A percentile compares a stretch with the other conserved stretches of the same genome.
These are phyloP conservation scores for Lotmaria passim DNA, from an alignment of 208 protist genomes.

Conservation along the genomic window DNA sequence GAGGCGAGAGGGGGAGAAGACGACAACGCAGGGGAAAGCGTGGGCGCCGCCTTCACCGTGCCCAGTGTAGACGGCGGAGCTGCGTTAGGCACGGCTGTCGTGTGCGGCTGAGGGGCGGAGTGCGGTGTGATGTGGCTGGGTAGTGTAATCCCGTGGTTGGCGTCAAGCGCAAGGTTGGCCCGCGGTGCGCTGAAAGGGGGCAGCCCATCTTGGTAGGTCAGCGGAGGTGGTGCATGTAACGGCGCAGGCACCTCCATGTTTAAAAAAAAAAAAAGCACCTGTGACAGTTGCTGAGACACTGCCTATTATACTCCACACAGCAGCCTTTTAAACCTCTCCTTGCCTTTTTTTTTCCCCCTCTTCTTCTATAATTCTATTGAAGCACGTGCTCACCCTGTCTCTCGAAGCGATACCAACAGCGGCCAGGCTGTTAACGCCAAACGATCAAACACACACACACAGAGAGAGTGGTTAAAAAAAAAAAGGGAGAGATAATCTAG, in stretches of 20 bases:
- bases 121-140: neutral
- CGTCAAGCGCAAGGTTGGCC: neutral
- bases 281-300: neutral
- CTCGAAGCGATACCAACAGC: no score
- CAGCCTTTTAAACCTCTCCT: no score
- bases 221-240: constrained; percentile 8
- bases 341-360: no score
- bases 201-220: constrained; percentile 11
- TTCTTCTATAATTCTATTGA: no score
- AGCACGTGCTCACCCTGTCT: no score
- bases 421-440: no score
- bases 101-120: neutral
- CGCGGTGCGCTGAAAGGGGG: constrained; percentile 14
- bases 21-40: neutral
- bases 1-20: neutral
- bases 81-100: neutral
- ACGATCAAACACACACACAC: no score
- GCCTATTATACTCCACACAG: no score
- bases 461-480: no score
- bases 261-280: neutral
- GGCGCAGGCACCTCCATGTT: neutral
- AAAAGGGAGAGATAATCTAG: no score
- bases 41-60: neutral
- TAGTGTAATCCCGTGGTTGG: no score
- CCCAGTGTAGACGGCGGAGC: neutral